Conservation (phyloP, 257 asterid genomes). For the Gynochthodes officinalis region DNA sequence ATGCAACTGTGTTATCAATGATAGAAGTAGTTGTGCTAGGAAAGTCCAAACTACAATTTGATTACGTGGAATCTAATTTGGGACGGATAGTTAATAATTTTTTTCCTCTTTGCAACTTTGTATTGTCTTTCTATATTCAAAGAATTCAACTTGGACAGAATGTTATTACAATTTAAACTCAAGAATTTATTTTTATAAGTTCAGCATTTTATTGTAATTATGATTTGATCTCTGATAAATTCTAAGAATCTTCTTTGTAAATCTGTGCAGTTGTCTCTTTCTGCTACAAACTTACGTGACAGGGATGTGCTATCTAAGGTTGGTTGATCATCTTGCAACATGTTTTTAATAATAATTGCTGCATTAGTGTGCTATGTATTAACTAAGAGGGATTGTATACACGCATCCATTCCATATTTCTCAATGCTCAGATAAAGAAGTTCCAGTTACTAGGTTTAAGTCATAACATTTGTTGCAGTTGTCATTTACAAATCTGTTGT, state of each 20-base stretch:
- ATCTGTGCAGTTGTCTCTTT: conserved; percentile 78
- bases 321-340: conserved; percentile 27
- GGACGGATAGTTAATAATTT: not conserved
- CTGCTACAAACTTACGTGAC: conserved; percentile 81
- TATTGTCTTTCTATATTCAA: not conserved
- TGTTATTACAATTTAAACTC: not conserved
- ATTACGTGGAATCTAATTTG: not conserved
- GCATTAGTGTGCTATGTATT: not conserved
- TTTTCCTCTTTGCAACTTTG: not conserved
- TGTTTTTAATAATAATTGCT: not conserved
- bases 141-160: not conserved
- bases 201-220: not conserved
- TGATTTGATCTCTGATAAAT: not conserved
- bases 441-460: not conserved
- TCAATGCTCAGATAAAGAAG: conserved; percentile 1
- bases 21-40: not conserved
- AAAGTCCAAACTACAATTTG: not conserved
- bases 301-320: conserved; percentile 97
- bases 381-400: not conserved
- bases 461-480: not conserved
- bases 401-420: not conserved
- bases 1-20: not conserved
- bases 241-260: conserved; percentile 18
- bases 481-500: conserved; percentile 21
- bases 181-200: not conserved